Evolutionary conservation across 495 filamentous ascomycete genomes (phyloP), one percentile per base, ranked within the genome.

Genomic region (Aspergillus egyptiacus): DNA sequence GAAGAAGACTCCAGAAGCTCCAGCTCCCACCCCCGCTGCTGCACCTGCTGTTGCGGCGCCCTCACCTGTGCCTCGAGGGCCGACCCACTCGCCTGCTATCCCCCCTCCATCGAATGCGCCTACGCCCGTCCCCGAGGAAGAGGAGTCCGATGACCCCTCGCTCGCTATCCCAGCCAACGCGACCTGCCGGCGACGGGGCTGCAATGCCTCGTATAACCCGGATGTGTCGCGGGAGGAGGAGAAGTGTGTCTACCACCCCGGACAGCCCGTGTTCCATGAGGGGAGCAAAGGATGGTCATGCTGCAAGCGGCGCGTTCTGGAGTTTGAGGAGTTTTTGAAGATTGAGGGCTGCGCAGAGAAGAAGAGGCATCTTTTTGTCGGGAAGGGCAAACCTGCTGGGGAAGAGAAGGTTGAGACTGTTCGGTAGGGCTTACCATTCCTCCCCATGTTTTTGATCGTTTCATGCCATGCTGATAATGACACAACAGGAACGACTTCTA

Each of bases 251-350:
- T 84, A 90, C 59, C 91, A 96, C 68, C 88, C 91, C 5, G 91
- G 91, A 20, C 76, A 71, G 6, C 86, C 91, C 20, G 80, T 97
- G 53, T 98, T 98, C 69, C 93, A 98, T 66, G 93, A 98, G 72
- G 93, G 91, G 18, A 91, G 84, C 65, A 98, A 98, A 72, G 93
- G 93, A 7, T 98, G 91, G 77, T 87, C 80, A 20, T 98, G 93
- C 75, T 98, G 93, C 72, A 97, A 97, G 79, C 74, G 86, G 57
- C 80, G 88, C 15, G 93, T 98, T 40, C 74, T 98, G 19, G 93
- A 98, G 62, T 98, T 98, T 60, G 93, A 98, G 64, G 84, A 97
- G 68, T 98, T 98, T 66, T 80, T 98, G 83, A 90, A 85, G 67
- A 90, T 98, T 39, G 80, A 86, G 43, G 93, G 93, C 1, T 98